Conservation (phyloP, 2,329 filamentous ascomycete genomes). For the Metarhizium album region DNA sequence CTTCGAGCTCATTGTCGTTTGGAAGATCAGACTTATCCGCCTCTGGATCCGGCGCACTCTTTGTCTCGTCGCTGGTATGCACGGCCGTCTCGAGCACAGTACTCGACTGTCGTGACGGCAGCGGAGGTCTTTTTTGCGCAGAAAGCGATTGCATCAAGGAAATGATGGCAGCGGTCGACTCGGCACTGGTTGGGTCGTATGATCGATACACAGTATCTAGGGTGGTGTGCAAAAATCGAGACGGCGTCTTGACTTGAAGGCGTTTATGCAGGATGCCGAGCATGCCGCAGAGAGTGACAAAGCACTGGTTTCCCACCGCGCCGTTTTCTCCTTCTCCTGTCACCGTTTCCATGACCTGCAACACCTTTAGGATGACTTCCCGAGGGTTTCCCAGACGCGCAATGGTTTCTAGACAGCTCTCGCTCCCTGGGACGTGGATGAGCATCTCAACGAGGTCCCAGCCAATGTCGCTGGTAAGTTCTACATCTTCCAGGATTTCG, state of each 20-base stretch:
- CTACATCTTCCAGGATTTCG: conserved; percentile 55
- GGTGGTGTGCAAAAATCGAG: conserved; percentile 67
- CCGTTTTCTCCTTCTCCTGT: conserved; percentile 27
- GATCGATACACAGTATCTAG: conserved; percentile 59
- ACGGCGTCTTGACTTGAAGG: conserved; percentile 68
- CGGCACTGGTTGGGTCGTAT: conserved; percentile 52
- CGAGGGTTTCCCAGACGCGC: conserved; percentile 69
- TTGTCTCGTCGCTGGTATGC: conserved; percentile 41
- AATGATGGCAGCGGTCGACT: conserved; percentile 59
- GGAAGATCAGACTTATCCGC: conserved; percentile 25
- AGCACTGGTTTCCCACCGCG: conserved; percentile 35
- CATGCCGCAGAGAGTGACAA: conserved; percentile 60
- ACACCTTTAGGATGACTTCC: conserved; percentile 71
- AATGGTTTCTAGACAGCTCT: conserved; percentile 61
- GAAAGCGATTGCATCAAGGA: conserved; percentile 61
- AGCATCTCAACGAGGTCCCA: conserved; percentile 77
- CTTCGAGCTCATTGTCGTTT: conserved; percentile 44
- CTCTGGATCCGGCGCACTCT: conserved; percentile 52
- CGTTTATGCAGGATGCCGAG: conserved; percentile 62
- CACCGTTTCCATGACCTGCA: conserved; percentile 55
- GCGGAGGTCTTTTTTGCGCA: conserved; percentile 52
- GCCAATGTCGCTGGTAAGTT: conserved; percentile 64
- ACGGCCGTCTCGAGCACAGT: conserved; percentile 43
- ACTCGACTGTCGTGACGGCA: conserved; percentile 49
- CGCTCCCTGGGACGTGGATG: conserved; percentile 55